Evolutionary conservation across 371 early-diverging fungal species (phyloP), one percentile per base, ranked within the genome.

Genomic region (Rhizomucor pusillus): DNA sequence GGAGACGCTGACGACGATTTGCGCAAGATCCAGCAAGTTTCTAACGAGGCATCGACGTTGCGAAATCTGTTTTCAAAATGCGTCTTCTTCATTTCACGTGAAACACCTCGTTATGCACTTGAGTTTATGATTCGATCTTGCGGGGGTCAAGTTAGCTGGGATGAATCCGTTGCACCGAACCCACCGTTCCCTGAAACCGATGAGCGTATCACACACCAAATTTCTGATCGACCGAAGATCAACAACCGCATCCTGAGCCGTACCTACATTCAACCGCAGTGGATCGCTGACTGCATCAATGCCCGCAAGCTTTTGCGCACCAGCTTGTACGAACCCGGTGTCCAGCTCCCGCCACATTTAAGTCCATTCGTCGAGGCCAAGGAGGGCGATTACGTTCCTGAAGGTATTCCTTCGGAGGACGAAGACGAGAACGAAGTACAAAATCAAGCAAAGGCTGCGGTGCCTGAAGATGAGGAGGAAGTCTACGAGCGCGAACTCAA

Each of bases 241-340:
- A 69, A 68, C 52, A 81, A 87, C 59, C 81, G 79, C 58, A 80
- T 86, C 64, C 57, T 81, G 58, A 67, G 74, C 34, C 86, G 96
- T 62, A 77, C 74, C n/a, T 97, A 93, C 62, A 81, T 97, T 24
- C 99, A 97, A 73, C 99, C 99, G n/a, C 99, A 98, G 70, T 98
- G 97, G 97, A 80, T 95, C 5, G 96, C 90, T 62, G 99, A 98
- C 66, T 89, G 85, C 62, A 81, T 97, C 65, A 98, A 98, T 57
- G 89, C 92, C 24, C 78, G 82, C 18, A 83, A 84, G 52, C 66
- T 97, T 44, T 61, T 97, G 39, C 73, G 77, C 45, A 63, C 85
- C 2, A 77, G 75, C 19, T 73, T 78, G 6, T 98, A 97, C 62
- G 82, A 80, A 44, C 86, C 90, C n/a, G 97, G 95, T 9, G 79